Percentiles rank a stretch among this genome's conserved stretches.
These are phyloP conservation scores for Peronospora farinosa DNA, from an alignment of 352 stramenopile species.

Conservation along the genomic window DNA sequence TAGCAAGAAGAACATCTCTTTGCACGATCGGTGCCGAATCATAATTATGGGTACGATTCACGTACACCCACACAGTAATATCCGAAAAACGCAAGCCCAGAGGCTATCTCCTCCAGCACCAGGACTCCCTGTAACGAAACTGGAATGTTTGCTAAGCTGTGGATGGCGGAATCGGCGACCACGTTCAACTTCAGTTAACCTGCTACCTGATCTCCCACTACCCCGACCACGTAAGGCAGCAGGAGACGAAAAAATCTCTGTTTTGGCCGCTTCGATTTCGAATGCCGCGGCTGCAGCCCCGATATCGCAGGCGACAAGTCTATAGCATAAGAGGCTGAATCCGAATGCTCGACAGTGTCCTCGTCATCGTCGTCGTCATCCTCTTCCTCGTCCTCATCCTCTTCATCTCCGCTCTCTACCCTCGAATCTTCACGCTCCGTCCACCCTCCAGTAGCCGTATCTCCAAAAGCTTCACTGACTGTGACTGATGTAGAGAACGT, in stretches of 20 bases:
- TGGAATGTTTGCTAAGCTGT: slow-evolving; percentile 19
- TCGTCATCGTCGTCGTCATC: slow-evolving; percentile 26
- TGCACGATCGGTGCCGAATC: too few relatives aligned
- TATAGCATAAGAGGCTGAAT: slow-evolving; percentile 28
- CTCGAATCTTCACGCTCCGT: slow-evolving; percentile 19
- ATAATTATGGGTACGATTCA: background rate
- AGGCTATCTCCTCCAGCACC: slow-evolving; percentile 11
- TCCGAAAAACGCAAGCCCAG: slow-evolving; percentile 24
- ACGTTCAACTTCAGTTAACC: slow-evolving; percentile 14
- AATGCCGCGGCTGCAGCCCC: slow-evolving; percentile 17
- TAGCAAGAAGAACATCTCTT: too few relatives aligned
- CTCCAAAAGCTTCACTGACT: slow-evolving; percentile 68
- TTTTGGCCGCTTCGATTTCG: slow-evolving; percentile 15
- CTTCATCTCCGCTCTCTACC: slow-evolving; percentile 21
- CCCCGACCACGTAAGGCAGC: slow-evolving; percentile 11
- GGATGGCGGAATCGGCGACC: slow-evolving; percentile 16
- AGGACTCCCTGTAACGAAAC: slow-evolving; percentile 8
- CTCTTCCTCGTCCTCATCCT: slow-evolving; percentile 28
- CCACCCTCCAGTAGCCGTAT: slow-evolving; percentile 30
- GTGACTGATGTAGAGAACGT: slow-evolving; percentile 77
- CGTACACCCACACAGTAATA: slow-evolving; percentile 25
- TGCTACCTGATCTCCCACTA: slow-evolving; percentile 8
- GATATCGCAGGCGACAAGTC: slow-evolving; percentile 25
- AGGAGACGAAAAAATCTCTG: slow-evolving; percentile 9
- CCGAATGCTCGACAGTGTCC: slow-evolving; percentile 15